A percentile compares a stretch with the other conserved stretches of the same genome.
Evolutionary conservation across 495 filamentous ascomycete genomes (phyloP).

Genomic region (Penicillium ochrochloron): DNA sequence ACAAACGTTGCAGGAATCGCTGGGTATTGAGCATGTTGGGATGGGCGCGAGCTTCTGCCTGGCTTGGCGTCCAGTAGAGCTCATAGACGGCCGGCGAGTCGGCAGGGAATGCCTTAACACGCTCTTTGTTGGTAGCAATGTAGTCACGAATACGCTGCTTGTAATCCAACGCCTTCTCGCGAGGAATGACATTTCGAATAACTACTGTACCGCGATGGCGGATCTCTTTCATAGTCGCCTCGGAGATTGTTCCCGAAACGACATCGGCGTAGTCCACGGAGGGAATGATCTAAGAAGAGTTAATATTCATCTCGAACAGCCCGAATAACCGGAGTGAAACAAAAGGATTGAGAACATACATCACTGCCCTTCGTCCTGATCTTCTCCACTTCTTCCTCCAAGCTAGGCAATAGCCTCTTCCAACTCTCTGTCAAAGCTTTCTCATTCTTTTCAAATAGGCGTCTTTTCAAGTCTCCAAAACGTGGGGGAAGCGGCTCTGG

Average conservation of each 20-base stretch:
- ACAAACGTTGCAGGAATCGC: constrained; percentile 70
- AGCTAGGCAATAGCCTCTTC: constrained; percentile 66
- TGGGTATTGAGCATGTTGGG: constrained; percentile 72
- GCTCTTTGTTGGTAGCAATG: constrained; percentile 56
- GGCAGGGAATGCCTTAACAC: constrained; percentile 56
- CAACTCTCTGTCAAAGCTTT: constrained; percentile 66
- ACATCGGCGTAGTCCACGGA: constrained; percentile 62
- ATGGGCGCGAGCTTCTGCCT: constrained; percentile 74
- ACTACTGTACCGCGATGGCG: constrained; percentile 66
- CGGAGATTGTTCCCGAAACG: constrained; percentile 46
- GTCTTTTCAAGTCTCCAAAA: constrained; percentile 75
- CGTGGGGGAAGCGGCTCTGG: constrained; percentile 68
- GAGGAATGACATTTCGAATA: constrained; percentile 64
- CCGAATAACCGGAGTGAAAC: background rate
- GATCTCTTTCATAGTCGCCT: constrained; percentile 56
- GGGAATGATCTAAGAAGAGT: constrained; percentile 56
- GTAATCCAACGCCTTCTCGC: constrained; percentile 58
- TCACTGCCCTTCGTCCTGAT: constrained; percentile 55
- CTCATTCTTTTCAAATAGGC: constrained; percentile 66
- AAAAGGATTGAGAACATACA: constrained; percentile 35
- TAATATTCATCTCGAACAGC: constrained; percentile 16
- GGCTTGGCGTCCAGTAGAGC: constrained; percentile 83
- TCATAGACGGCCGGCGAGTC: constrained; percentile 80
- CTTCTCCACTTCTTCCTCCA: constrained; percentile 54
- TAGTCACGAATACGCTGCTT: constrained; percentile 61